A percentile compares a stretch with the other conserved stretches of the same genome.
Conservation (phyloP, 78 protist species). For the Chrysochromulina tobinii region DNA sequence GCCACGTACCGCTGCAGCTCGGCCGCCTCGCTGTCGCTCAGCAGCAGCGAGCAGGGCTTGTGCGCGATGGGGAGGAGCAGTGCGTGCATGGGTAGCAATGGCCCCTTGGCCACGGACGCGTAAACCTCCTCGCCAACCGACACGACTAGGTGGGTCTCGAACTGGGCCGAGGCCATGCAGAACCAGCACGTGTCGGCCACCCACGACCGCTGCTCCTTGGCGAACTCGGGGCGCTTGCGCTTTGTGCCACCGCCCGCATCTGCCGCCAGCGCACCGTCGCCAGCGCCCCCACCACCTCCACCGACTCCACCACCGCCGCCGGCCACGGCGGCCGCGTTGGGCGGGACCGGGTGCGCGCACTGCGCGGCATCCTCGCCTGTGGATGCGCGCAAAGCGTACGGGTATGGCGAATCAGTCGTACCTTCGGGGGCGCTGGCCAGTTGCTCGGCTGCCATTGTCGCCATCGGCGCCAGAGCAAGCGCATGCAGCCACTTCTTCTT, state of each 20-base stretch:
- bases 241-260: neutral
- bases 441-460: neutral
- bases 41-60: neutral
- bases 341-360: no score
- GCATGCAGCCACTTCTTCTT: conserved; percentile 5
- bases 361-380: neutral
- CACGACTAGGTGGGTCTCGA: neutral
- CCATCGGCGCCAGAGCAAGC: neutral
- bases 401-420: neutral
- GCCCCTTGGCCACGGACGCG: neutral
- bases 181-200: neutral
- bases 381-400: neutral
- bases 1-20: neutral
- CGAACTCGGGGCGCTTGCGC: neutral
- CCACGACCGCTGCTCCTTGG: neutral
- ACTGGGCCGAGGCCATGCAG: neutral
- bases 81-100: neutral
- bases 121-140: neutral
- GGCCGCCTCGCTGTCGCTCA: neutral
- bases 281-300: no score
- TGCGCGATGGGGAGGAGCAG: neutral
- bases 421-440: neutral
- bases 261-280: no score
- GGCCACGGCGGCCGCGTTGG: no score
- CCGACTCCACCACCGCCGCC: no score